Base-by-base conservation (phyloP, 345 rosid species). In the Laguncularia racemosa region DNA sequence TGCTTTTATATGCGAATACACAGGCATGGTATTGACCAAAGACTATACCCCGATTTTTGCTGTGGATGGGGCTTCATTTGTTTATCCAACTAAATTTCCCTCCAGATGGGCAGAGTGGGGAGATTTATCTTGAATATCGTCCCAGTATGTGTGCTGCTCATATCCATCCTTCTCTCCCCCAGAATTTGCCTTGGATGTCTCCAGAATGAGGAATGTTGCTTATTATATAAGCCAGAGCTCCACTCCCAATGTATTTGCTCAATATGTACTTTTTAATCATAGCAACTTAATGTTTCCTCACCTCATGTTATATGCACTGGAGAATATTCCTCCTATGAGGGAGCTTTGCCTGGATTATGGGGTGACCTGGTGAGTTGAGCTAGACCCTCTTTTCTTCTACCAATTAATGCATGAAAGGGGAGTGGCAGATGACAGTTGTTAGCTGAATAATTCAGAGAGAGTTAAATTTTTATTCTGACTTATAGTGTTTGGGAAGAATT, bases 281-380 rank as follows among this genome's bases (percentile, higher is more conserved):
- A 93, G 79, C 60, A 89, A 82, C 63, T 56, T 89, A n/a, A n/a
- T n/a, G n/a, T 47, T 87, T 87, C 61, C 99, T 57, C 96, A 83
- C 50, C 76, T 85, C 57, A 93, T 89, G 99, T 84, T 93, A 64
- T 93, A 89, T 15, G 87, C 97, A 6, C 56, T 82, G 73, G 97
- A 93, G 73, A 85, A 85, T 58, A 89, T 93, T 50, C 95, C 92
- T 58, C 96, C 99, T 44, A 54, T 93, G 77, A 79, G 81, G 67
- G 95, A 89, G 76, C 86, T 93, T 16, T 86, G 99, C 74, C 86
- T 93, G 60, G 97, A 89, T 67, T 93, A 93, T 64, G 99, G 99
- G 52, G 87, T 87, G 43, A 33, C 40, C 40, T 33, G 40, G 40
- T 33, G 40, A 33, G 40, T 33, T 33, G 40, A 33, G 40, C 7